A percentile compares a stretch with the other conserved stretches of the same genome.
phyloP scores from a whole-genome alignment of 208 protist species.

The Trypanosomatidae sp. region DNA sequence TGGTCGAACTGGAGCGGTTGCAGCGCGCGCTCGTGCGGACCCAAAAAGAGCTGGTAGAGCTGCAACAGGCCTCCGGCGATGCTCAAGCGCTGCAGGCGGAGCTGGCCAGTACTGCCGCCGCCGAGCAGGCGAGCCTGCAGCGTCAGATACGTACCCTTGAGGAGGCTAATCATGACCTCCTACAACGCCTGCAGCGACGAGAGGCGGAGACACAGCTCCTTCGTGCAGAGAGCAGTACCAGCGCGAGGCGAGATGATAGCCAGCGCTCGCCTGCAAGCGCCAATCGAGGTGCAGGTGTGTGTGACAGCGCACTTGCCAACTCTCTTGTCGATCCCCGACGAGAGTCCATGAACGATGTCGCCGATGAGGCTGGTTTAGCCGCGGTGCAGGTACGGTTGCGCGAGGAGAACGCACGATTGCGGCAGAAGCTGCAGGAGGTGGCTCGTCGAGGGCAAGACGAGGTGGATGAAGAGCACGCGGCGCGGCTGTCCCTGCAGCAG shows the following conservation, averaged over 20 bases:
- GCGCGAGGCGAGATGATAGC: background rate
- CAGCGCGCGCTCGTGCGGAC: constrained; percentile 31
- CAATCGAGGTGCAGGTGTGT: background rate
- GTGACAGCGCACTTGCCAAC: background rate
- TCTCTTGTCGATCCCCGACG: background rate
- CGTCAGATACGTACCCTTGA: constrained; percentile 16
- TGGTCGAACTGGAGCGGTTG: constrained; percentile 37
- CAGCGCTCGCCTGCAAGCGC: background rate
- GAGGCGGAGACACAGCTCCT: background rate
- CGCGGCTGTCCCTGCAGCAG: constrained; percentile 18
- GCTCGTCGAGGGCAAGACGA: constrained; percentile 28
- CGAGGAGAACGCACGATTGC: constrained; percentile 26
- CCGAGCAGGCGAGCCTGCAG: constrained; percentile 14
- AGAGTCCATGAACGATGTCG: background rate
- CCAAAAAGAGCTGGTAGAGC: constrained; percentile 20
- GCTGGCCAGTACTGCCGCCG: background rate
- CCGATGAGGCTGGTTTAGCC: background rate
- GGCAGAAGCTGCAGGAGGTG: constrained; percentile 23
- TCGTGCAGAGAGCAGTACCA: background rate
- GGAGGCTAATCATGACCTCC: constrained; percentile 19
- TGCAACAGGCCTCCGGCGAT: constrained; percentile 7
- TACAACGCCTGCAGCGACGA: constrained; percentile 14
- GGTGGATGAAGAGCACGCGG: constrained; percentile 27
- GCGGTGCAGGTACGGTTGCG: constrained; percentile 13
- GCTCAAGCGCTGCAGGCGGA: constrained; percentile 2